A percentile compares a stretch with the other conserved stretches of the same genome.
These are phyloP conservation scores for Cairneyella variabilis DNA, from an alignment of 495 filamentous ascomycete genomes.

Conservation along the genomic window DNA sequence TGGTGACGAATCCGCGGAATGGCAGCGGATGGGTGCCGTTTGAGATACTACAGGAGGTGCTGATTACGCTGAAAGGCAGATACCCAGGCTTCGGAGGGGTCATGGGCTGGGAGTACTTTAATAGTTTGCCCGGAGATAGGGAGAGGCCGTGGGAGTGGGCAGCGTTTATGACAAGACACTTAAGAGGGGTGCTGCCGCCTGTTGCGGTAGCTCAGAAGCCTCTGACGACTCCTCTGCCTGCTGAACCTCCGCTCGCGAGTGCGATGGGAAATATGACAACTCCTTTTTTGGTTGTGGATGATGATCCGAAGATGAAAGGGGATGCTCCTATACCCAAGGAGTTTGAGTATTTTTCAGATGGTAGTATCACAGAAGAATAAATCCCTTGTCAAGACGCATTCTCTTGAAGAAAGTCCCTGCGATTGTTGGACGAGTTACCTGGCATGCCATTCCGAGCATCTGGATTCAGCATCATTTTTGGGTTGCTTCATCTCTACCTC, in stretches of 20 bases:
- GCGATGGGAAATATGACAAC: slow-evolving; percentile 1
- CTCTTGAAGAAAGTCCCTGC: too few species aligned
- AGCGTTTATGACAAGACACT: slow-evolving; percentile 36
- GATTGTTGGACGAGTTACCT: too few species aligned
- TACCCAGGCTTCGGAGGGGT: slow-evolving; percentile 66
- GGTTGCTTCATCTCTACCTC: too few species aligned
- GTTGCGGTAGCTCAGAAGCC: neutral
- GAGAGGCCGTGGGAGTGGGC: slow-evolving; percentile 57
- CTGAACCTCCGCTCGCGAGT: neutral
- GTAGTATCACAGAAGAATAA: slow-evolving; percentile 21
- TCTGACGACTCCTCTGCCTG: too few species aligned
- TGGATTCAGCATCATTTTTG: too few species aligned
- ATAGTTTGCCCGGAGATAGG: slow-evolving; percentile 42
- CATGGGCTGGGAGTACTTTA: slow-evolving; percentile 89
- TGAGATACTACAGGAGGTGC: slow-evolving; percentile 41
- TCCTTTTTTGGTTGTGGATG: slow-evolving; percentile 13
- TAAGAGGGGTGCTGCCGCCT: slow-evolving; percentile 11
- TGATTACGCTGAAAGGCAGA: slow-evolving; percentile 32
- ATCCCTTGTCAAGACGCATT: too few species aligned
- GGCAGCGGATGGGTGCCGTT: slow-evolving; percentile 56
- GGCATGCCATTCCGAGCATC: too few species aligned
- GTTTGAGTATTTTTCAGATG: slow-evolving; percentile 26
- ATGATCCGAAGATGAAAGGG: slow-evolving; percentile 5
- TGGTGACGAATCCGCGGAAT: slow-evolving; percentile 67
- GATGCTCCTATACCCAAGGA: slow-evolving; percentile 24